These are phyloP conservation scores for Oemleria cerasiformis DNA, from an alignment of 306 rosid species.

Conservation along the genomic window DNA sequence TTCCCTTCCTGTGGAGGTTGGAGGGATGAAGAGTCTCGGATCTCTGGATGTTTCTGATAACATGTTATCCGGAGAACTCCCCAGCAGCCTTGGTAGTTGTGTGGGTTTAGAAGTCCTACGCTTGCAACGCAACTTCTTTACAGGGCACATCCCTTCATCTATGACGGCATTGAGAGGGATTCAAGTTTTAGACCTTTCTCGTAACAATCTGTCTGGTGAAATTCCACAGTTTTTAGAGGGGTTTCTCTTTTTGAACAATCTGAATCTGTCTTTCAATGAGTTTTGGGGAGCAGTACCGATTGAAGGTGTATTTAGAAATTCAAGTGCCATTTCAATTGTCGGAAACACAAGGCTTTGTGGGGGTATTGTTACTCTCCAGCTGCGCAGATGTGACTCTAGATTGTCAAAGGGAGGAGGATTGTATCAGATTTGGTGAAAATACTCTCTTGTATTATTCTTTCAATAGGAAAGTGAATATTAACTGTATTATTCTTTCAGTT, in stretches of 20 bases:
- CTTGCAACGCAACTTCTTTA: conserved; percentile 1
- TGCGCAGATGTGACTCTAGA: neutral
- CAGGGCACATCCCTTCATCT: neutral
- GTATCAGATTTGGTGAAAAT: too few species aligned
- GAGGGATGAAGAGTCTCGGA: neutral
- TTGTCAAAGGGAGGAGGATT: too few species aligned
- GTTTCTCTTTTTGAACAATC: neutral
- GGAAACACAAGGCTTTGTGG: neutral
- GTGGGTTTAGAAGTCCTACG: neutral
- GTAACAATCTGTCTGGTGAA: conserved; percentile 2
- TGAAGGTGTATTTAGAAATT: conserved; percentile 5
- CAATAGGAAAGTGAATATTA: too few species aligned
- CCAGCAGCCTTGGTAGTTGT: neutral
- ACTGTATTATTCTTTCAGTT: too few species aligned
- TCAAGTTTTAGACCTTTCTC: conserved; percentile 2
- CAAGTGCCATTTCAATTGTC: neutral
- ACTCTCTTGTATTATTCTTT: too few species aligned
- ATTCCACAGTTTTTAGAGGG: conserved; percentile 3
- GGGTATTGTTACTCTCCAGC: conserved; percentile 3
- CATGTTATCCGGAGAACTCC: conserved; percentile 2
- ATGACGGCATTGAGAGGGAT: neutral
- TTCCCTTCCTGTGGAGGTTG: conserved; percentile 2
- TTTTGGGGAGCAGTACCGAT: neutral
- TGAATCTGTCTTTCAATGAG: conserved; percentile 5
- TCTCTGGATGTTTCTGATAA: neutral